Evolutionary conservation across 345 rosid species (phyloP), one percentile per base, ranked within the genome.

Genomic region (Tarenaya hassleriana): DNA sequence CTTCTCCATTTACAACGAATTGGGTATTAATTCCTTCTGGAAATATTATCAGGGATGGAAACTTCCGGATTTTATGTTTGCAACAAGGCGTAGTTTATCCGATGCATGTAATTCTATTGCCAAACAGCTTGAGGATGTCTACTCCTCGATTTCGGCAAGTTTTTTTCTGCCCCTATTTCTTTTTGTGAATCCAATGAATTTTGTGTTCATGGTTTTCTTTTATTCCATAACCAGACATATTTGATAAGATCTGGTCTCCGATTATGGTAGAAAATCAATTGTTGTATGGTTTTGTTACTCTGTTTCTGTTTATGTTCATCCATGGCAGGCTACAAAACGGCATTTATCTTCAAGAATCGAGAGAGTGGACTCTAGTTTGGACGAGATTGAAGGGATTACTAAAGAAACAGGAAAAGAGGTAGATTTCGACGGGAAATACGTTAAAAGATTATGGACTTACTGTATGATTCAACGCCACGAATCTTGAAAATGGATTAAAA

Each of bases 61-160:
- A 49, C 86, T 92, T 80, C 87, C 94, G 37, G 91, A 92, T 73
- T 60, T 92, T 76, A 88, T 78, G 95, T 92, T 92, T 76, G 97
- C 94, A 4, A 85, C 98, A 3, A 83, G 81, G 60, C 91, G 91
- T 41, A 68, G 91, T 62, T 73, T 92, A 61, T 76, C 86, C 61
- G 98, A 88, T 60, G 95, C 98, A 54, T 74, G 95, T 60, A 68
- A 72, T 55, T 62, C 76, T 52, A 69, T 92, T 46, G 90, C 82
- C 64, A 78, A 73, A 56, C 86, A 81, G 56, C 88, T 92, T 50
- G 95, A 85, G 50, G 77, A 60, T 45, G 86, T 88, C 58, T 79
- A 85, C 63, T 56, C 79, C 16, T 85, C 90, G 3, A 77, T 88
- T 61, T 61, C 79, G 79, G 98, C 60, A 71, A 69, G 73, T 57